Conservation (phyloP, 148 eudicot genomes). For the Gaultheria prostrata region DNA sequence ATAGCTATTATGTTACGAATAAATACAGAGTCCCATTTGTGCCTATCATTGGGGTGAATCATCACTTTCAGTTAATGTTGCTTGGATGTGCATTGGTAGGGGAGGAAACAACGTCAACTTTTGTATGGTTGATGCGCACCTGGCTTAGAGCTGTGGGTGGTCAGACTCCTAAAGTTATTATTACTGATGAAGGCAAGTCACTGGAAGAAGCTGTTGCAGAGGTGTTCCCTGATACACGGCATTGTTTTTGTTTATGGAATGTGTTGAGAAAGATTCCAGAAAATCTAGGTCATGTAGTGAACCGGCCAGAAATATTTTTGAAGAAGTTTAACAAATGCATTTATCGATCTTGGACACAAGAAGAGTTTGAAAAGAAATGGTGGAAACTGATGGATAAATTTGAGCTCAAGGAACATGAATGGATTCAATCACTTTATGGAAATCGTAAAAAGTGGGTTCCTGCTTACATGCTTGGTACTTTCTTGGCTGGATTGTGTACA, state of each 20-base stretch:
- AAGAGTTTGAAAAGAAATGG: slow-evolving; percentile 34
- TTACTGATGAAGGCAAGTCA: slow-evolving; percentile 28
- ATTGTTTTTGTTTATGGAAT: slow-evolving; percentile 34
- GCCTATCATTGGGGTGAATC: slow-evolving; percentile 32
- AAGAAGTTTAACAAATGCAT: slow-evolving; percentile 28
- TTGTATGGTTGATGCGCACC: slow-evolving; percentile 31
- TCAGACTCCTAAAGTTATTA: slow-evolving; percentile 28
- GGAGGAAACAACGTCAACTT: slow-evolving; percentile 28
- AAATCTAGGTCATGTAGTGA: slow-evolving; percentile 18
- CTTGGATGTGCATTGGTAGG: slow-evolving; percentile 34
- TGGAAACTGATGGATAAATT: slow-evolving; percentile 30
- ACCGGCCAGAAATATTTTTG: slow-evolving; percentile 16
- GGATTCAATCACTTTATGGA: slow-evolving; percentile 29
- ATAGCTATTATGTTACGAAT: slow-evolving; percentile 20
- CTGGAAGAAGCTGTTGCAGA: slow-evolving; percentile 27
- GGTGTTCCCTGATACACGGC: slow-evolving; percentile 29
- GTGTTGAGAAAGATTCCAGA: slow-evolving; percentile 23
- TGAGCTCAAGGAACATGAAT: slow-evolving; percentile 19
- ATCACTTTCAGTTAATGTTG: slow-evolving; percentile 31
- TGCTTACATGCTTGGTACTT: slow-evolving; percentile 17
- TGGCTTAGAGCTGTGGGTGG: slow-evolving; percentile 37
- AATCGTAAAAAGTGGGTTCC: slow-evolving; percentile 36
- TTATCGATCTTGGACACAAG: slow-evolving; percentile 21
- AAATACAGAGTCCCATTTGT: slow-evolving; percentile 27
- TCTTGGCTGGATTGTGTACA: slow-evolving; percentile 30